These are phyloP conservation scores for Annulohypoxylon moriforme DNA, from an alignment of 495 filamentous ascomycete species.

Conservation along the genomic window DNA sequence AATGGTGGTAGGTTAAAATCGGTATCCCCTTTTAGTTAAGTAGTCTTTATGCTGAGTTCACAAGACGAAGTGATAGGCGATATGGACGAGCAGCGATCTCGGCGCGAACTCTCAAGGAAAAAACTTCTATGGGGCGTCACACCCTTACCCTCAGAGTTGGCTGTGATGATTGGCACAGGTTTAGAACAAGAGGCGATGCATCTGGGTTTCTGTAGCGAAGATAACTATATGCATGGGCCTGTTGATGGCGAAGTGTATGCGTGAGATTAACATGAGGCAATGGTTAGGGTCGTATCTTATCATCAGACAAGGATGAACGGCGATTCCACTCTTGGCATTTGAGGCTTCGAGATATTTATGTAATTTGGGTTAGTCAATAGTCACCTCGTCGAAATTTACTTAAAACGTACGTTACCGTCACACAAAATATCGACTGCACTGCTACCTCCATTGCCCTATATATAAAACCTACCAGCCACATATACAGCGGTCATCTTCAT, in stretches of 20 bases:
- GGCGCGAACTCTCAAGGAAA: neutral
- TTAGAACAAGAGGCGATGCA: neutral
- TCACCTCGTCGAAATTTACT: neutral
- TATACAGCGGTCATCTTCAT: neutral
- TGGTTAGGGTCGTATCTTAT: neutral
- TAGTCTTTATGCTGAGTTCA: neutral
- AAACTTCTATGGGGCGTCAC: conserved; percentile 14
- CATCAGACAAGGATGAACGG: neutral
- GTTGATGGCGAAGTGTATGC: neutral
- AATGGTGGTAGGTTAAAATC: neutral
- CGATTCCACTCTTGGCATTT: neutral
- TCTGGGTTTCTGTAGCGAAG: neutral
- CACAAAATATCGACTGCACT: neutral
- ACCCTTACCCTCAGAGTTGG: neutral
- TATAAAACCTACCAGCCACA: neutral
- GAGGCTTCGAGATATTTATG: too few species aligned
- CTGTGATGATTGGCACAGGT: neutral
- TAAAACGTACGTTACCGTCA: neutral
- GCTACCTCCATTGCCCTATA: neutral
- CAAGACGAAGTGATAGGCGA: neutral
- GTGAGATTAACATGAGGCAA: neutral
- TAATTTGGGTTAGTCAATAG: too few species aligned
- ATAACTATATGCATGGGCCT: conserved; percentile 1
- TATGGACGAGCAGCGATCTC: neutral
- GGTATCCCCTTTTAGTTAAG: neutral